These are phyloP conservation scores for Arachnomyces sp. DNA, from an alignment of 2,329 filamentous ascomycete species.

Conservation along the genomic window DNA sequence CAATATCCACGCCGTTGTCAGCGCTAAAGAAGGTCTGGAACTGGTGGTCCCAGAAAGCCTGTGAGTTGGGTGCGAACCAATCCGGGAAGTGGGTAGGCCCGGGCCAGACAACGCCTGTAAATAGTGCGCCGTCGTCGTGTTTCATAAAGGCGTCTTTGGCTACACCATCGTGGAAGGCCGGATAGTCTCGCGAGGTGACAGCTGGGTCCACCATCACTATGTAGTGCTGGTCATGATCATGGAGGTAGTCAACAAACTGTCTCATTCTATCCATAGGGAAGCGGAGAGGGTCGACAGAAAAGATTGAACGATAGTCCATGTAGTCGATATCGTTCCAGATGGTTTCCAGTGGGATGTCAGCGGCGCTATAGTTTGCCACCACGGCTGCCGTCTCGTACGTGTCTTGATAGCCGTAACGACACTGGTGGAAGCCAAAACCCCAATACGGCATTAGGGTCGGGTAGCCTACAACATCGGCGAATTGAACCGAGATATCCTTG, in stretches of 20 bases:
- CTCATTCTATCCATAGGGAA: slow-evolving; percentile 45
- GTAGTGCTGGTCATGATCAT: slow-evolving; percentile 59
- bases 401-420: slow-evolving; percentile 48
- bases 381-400: slow-evolving; percentile 13
- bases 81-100: slow-evolving; percentile 65
- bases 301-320: slow-evolving; percentile 29
- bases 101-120: slow-evolving; percentile 63
- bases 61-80: slow-evolving; percentile 61
- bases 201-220: slow-evolving; percentile 66
- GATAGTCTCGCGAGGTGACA: slow-evolving; percentile 41
- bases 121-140: slow-evolving; percentile 41
- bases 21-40: slow-evolving; percentile 57
- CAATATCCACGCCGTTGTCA: slow-evolving; percentile 61
- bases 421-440: slow-evolving; percentile 55
- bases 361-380: slow-evolving; percentile 11
- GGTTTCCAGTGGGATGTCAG: slow-evolving; percentile 11
- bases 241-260: slow-evolving; percentile 58
- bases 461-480: slow-evolving; percentile 42
- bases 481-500: slow-evolving; percentile 46
- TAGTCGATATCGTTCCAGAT: not conserved
- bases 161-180: slow-evolving; percentile 54
- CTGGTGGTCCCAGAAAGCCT: slow-evolving; percentile 61
- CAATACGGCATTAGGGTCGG: slow-evolving; percentile 58
- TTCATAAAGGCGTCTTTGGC: slow-evolving; percentile 49
- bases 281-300: slow-evolving; percentile 31